Base-by-base conservation (phyloP, 2,329 filamentous ascomycete species). In the Verticillium longisporum region DNA sequence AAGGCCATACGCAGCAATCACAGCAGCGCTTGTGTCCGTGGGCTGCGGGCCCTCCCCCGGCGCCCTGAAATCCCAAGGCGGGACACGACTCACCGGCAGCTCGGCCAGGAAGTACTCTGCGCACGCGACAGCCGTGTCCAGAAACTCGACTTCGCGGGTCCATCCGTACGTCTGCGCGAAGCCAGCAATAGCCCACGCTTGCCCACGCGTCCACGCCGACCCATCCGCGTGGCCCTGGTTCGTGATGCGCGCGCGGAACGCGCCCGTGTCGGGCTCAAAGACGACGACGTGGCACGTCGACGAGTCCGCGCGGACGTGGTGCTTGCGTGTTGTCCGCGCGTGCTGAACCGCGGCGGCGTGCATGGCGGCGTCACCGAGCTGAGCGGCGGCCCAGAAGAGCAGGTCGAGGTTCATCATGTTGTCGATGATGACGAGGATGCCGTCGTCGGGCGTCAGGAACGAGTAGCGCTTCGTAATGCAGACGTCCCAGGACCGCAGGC, bases 61-160 rank as follows among this genome's bases (percentile, higher is more conserved):
- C 0, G 77, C 77, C 55, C 75, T 72, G 55, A 82, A 83, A 60
- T 83, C 80, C 80, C 80, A 83, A 2, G 74, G 72, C 1, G 80
- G 79, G 4, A 82, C 75, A 0, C 71, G 66, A 15, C 72, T 73
- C 2, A 69, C 68, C 0, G 74, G 71, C 18, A 80, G 68, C 4
- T 73, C 68, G 0, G 59, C 55, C 3, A 82, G 64, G 62, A 83
- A 83, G 61, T 78, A 79, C 34, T 80, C 71, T 0, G 78, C 79
- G 45, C 78, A 77, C 2, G 68, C 65, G 3, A 72, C 68, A 0
- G 80, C 75, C 2, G 79, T 80, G 0, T 73, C 64, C 1, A 81
- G 70, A 61, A 80, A 81, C 1, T 69, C 69, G 0, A 41, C 53
- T 33, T 79, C 74, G 13, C 72, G 70, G 0, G 77, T 81, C 78